These are phyloP conservation scores for Argentina anserina DNA, from an alignment of 306 rosid genomes.

Conservation along the genomic window DNA sequence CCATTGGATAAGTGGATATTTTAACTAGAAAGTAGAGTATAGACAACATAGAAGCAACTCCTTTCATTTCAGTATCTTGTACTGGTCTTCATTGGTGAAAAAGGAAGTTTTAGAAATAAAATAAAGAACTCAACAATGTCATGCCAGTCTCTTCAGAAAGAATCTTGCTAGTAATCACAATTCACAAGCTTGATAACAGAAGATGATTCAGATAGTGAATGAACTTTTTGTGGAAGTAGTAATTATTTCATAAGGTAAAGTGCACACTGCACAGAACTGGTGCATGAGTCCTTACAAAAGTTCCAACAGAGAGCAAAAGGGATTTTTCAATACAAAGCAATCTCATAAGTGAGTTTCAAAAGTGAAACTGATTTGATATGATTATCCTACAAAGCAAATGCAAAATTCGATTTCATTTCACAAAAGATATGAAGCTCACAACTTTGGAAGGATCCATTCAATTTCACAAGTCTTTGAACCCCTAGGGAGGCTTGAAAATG, in stretches of 20 bases:
- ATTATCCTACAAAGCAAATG: background rate
- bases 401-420: background rate
- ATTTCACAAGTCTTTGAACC: slow-evolving; percentile 6
- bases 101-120: background rate
- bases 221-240: background rate
- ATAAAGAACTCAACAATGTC: background rate
- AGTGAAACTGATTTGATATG: background rate
- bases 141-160: background rate
- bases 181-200: background rate
- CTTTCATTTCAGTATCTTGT: background rate
- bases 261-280: no score
- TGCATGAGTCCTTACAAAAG: background rate
- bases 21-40: background rate
- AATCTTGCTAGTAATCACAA: no score
- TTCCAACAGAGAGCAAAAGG: background rate
- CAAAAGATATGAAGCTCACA: background rate
- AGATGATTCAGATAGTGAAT: background rate
- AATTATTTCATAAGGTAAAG: no score
- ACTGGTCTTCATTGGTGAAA: background rate
- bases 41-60: background rate
- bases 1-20: background rate
- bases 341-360: background rate
- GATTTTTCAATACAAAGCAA: background rate
- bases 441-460: background rate
- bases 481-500: background rate